Evolutionary conservation across 139 green algal species (phyloP).

Genomic region (Edaphochlamys debaryana): DNA sequence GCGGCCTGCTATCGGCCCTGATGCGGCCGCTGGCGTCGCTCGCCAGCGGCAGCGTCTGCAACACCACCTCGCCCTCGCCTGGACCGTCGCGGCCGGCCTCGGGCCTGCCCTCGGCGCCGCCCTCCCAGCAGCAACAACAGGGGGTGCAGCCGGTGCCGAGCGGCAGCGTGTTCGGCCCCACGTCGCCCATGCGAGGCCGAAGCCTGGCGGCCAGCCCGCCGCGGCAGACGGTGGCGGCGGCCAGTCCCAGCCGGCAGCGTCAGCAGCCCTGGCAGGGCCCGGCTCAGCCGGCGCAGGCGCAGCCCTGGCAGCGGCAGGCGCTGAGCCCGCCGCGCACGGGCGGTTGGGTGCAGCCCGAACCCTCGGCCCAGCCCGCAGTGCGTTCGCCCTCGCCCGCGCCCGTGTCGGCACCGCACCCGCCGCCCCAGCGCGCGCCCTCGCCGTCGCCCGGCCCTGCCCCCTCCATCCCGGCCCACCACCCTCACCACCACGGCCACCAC

Average conservation of each 20-base stretch:
- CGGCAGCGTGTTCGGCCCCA: too few relatives aligned
- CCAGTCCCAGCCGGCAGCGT: too few relatives aligned
- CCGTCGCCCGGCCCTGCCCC: not conserved
- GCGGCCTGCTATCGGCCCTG: not conserved
- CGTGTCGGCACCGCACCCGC: not conserved
- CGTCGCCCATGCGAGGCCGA: not conserved
- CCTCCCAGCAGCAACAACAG: not conserved
- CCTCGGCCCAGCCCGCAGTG: too few relatives aligned
- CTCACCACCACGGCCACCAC: not conserved
- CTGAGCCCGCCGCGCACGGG: not conserved
- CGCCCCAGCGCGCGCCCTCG: not conserved
- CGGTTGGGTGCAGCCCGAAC: not conserved
- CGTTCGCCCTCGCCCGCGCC: not conserved
- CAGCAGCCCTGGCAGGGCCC: too few relatives aligned
- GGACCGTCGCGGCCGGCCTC: too few relatives aligned
- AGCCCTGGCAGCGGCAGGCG: too few relatives aligned
- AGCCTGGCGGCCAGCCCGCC: not conserved
- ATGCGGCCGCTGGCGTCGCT: slow-evolving; percentile 11
- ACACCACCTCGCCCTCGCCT: not conserved
- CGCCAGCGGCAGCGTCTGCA: not conserved
- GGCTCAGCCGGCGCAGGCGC: too few relatives aligned
- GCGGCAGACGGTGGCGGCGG: not conserved
- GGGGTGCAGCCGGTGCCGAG: too few relatives aligned
- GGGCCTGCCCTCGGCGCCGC: not conserved
- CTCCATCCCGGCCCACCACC: not conserved